Conservation (phyloP, 768 basidiomycete species). For the Kwoniella sp. region DNA sequence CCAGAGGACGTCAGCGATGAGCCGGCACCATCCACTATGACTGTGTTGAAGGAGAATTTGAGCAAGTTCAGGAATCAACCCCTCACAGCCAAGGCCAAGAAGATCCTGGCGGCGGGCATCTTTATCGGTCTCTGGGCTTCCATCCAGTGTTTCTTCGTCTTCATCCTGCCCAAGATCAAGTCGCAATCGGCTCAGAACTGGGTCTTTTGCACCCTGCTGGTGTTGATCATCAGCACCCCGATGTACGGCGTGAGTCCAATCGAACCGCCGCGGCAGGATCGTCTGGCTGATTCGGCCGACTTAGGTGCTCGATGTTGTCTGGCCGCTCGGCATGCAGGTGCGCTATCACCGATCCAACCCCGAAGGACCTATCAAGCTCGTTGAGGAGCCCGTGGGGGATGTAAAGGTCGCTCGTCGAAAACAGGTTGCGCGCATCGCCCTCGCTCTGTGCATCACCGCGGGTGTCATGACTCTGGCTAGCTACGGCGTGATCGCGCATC, state of each 20-base stretch:
- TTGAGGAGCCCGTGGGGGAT: neutral
- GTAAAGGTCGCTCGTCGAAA: neutral
- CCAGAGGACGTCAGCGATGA: neutral
- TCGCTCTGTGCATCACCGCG: neutral
- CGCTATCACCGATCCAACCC: constrained; percentile 5
- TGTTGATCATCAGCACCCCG: neutral
- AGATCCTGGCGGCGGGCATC: neutral
- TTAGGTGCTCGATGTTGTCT: constrained; percentile 1
- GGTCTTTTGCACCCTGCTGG: neutral
- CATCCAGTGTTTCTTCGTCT: constrained; percentile 2
- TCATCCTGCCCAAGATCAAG: neutral
- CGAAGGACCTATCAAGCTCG: neutral
- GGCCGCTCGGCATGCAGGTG: neutral
- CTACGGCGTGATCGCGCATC: neutral
- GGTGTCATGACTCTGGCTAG: neutral
- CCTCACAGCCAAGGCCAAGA: neutral
- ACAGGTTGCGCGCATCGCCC: neutral
- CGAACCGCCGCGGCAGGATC: neutral
- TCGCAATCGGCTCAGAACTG: neutral
- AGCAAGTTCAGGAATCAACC: neutral
- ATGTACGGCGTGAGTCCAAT: constrained; percentile 3
- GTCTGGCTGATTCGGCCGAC: neutral
- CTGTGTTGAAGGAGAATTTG: neutral
- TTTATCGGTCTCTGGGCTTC: neutral
- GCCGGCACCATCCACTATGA: neutral